Evolutionary conservation across 176 grass and related monocot species (phyloP).

Genomic region (Lolium perenne): DNA sequence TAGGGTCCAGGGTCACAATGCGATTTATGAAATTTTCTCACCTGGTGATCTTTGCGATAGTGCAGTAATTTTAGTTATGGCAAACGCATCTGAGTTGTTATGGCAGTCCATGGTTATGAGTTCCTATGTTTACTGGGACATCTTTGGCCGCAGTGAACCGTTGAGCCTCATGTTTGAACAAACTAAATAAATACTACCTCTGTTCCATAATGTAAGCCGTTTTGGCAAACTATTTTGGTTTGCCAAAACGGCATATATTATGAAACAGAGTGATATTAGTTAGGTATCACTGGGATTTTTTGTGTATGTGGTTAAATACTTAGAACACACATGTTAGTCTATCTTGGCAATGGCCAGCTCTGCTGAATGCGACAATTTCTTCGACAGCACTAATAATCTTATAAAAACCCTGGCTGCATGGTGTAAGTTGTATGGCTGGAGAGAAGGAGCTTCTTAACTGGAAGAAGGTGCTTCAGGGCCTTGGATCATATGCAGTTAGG

Average conservation of each 20-base stretch:
- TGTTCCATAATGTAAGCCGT: too few relatives aligned
- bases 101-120: background rate
- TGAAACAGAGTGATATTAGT: background rate
- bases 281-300: slow-evolving; percentile 27
- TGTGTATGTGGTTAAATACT: slow-evolving; percentile 10
- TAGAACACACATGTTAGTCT: slow-evolving; percentile 30
- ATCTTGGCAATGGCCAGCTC: slow-evolving; percentile 1
- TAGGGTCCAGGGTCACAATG: slow-evolving; percentile 3
- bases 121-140: slow-evolving; percentile 22
- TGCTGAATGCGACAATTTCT: slow-evolving; percentile 25
- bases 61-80: background rate
- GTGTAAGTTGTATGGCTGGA: slow-evolving; percentile 15
- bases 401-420: background rate
- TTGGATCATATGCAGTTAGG: background rate
- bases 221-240: too few relatives aligned
- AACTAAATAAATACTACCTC: slow-evolving; percentile 12
- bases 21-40: background rate
- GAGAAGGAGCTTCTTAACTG: slow-evolving; percentile 8
- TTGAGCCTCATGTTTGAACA: slow-evolving; percentile 10
- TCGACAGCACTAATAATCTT: background rate
- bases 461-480: slow-evolving; percentile 10
- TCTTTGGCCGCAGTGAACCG: slow-evolving; percentile 21
- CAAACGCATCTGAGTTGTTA: slow-evolving; percentile 10
- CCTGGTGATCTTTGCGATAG: background rate
- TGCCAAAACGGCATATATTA: too few relatives aligned